Base-by-base conservation (phyloP, 768 basidiomycete genomes). In the Kwoniella europaea region DNA sequence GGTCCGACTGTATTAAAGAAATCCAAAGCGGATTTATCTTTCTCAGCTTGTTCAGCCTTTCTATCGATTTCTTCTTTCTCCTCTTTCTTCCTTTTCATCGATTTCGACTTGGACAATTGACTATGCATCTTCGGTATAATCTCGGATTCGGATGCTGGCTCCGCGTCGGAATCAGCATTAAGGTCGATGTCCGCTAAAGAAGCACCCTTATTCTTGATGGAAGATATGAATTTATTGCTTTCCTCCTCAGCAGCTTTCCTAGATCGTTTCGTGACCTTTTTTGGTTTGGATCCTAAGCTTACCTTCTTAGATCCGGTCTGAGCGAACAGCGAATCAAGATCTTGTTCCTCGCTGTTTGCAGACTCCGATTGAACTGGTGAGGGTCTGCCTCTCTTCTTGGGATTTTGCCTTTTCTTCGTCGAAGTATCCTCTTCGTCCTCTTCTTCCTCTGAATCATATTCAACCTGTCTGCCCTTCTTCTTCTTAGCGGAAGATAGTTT, bases 271-370 rank as follows among this genome's bases (percentile, higher is more conserved):
- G 44, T 61, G 5, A 41, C n/a, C 9, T 43, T 53, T n/a, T 59
- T 68, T n/a, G 46, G 16, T 41, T 50, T 68, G 18, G 16, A 52
- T 35, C 24, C 53, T 7, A 61, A 29, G 16, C 2, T 57, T 35
- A 41, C 68, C 22, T 61, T 35, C 15, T 57, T 46, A 4, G 57
- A 29, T 43, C 59, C 59, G n/a, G 63, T 70, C 20, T 64, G 46
- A 27, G 62, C 68, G 24, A 70, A 70, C 27, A 70, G 46, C 3
- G 62, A 16, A 16, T 70, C 68, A 27, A 70, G 59, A 43, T 84
- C 74, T 82, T 84, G 69, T 84, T 70, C 18, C 81, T 84, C 69
- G 83, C 70, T 22, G 78, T 82, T 53, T 86, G 85, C 63, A 22
- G 50, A 43, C 43, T 65, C 67, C 5, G 59, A 70, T 29, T 55